Evolutionary conservation across 306 rosid genomes (phyloP), one percentile per base, ranked within the genome.

Genomic region (Pyrus betulifolia): DNA sequence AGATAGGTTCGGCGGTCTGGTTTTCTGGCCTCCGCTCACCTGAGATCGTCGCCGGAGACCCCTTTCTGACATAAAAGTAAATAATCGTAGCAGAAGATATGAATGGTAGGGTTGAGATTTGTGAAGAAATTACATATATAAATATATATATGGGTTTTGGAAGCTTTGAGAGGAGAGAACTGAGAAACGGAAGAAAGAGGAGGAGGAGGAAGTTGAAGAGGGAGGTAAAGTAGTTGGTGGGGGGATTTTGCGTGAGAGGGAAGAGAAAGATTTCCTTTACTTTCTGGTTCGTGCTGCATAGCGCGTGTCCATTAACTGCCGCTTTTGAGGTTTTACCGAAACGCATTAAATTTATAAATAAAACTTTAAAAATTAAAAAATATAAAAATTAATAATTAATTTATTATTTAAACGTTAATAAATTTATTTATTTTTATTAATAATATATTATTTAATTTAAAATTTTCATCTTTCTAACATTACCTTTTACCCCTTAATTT

Each of bases 61-160:
- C 72, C 66, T 74, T 66, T 72, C 89, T 12, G 93, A 69, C 97
- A 92, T 91, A 21, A 68, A 78, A 54, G 11, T 42, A 54, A n/a
- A 5, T 46, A 22, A 25, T 9, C 57, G 45, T 40, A 40, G 45
- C 45, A 8, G 45, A 60, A 60, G 11, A 11, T 22, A 22, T 63
- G 17, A 62, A 62, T 62, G 2, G 67, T 6, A 35, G 21, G 67
- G 21, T 15, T 62, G 40, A 28, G 40, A 28, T 62, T 57, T 28
- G 7, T 22, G 33, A 31, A 57, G 52, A 38, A 62, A 23, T 3
- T 49, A 11, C 3, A 27, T 2, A 35, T 7, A 2, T 1, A n/a
- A n/a, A 3, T 30, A 4, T 25, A 10, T 22, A 10, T 59, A 35
- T 8, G 76, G 46, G 66, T 33, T 35, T 55, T 57, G 67, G 21